Evolutionary conservation across 345 rosid genomes (phyloP).

Genomic region (Citrus mangshanensis): DNA sequence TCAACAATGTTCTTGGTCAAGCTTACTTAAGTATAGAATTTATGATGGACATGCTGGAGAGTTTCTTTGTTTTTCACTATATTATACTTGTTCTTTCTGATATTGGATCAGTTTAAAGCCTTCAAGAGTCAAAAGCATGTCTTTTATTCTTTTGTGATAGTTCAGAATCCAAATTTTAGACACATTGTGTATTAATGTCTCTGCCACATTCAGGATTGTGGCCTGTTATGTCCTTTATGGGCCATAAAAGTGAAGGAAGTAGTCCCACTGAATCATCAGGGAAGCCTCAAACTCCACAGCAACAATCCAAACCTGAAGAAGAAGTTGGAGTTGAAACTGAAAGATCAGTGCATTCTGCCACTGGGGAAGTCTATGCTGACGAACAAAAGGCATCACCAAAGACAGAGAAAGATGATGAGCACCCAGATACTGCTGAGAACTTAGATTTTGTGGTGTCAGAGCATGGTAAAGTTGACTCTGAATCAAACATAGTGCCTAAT

Average conservation of each 20-base stretch:
- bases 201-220: conserved; percentile 59
- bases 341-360: conserved; percentile 8
- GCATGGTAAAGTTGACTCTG: conserved; percentile 38
- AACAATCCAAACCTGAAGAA: conserved; percentile 32
- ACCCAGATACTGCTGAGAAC: conserved; percentile 28
- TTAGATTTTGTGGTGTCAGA: conserved; percentile 33
- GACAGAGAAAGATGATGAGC: conserved; percentile 29
- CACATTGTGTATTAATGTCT: neutral
- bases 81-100: neutral
- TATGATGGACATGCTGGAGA: neutral
- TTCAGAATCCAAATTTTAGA: conserved; percentile 2
- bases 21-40: neutral
- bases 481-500: conserved; percentile 23
- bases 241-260: conserved; percentile 58
- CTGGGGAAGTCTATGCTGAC: conserved; percentile 27
- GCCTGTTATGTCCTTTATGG: conserved; percentile 83
- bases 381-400: conserved; percentile 35
- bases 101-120: neutral
- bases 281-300: conserved; percentile 35
- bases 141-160: neutral
- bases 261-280: conserved; percentile 28
- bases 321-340: conserved; percentile 40
- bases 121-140: neutral
- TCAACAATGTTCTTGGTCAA: neutral
- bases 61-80: neutral